Percentiles rank a stretch among this genome's conserved stretches.
Conservation (phyloP, 2,329 filamentous ascomycete species). For the Ophiostoma sp. region DNA sequence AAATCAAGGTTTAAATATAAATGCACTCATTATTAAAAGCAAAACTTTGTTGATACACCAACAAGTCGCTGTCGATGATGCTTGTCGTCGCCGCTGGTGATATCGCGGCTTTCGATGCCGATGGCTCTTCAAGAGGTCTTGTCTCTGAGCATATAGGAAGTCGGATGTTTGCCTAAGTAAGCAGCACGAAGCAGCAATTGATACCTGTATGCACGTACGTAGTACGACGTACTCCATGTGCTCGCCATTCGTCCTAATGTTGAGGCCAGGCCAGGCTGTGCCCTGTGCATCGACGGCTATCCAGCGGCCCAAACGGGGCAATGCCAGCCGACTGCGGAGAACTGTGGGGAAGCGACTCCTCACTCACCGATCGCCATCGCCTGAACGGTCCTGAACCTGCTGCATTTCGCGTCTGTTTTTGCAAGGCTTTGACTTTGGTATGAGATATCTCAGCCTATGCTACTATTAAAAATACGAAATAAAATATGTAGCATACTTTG, state of each 20-base stretch:
- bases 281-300: neutral
- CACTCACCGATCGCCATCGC: neutral
- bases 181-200: too few species aligned
- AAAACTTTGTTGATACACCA: neutral
- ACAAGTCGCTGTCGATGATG: neutral
- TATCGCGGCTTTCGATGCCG: neutral
- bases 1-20: neutral
- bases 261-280: neutral
- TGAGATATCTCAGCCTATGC: neutral
- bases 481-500: neutral
- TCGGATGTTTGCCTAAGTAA: too few species aligned
- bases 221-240: too few species aligned
- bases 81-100: neutral
- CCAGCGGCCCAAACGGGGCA: neutral
- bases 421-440: neutral
- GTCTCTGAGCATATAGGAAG: neutral
- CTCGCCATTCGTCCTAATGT: neutral
- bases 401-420: neutral
- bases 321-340: conserved; percentile 11
- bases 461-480: neutral
- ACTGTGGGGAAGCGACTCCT: conserved; percentile 11
- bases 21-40: neutral
- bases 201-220: too few species aligned
- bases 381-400: neutral
- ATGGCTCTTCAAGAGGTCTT: neutral